Evolutionary conservation across 257 asterid species (phyloP).

Genomic region (Jacaranda copaia): DNA sequence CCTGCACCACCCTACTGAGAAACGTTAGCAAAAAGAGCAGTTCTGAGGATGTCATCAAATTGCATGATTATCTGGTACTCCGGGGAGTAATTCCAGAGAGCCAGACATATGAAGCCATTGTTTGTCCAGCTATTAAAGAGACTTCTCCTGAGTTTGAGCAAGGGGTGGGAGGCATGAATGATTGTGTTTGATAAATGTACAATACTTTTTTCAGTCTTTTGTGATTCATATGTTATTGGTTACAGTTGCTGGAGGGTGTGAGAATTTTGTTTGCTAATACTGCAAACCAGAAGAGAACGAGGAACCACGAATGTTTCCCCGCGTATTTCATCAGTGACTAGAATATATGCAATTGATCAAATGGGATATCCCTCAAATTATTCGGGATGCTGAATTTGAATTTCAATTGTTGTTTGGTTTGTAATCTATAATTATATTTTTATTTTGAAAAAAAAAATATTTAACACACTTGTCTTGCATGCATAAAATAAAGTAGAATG

Average conservation of each 20-base stretch:
- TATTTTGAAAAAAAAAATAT: too few relatives aligned
- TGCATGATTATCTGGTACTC: constrained; percentile 68
- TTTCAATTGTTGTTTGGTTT: too few relatives aligned
- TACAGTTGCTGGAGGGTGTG: too few relatives aligned
- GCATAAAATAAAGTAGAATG: too few relatives aligned
- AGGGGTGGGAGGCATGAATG: neutral
- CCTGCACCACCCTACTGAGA: constrained; percentile 63
- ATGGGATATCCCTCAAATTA: neutral
- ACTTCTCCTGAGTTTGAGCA: constrained; percentile 15
- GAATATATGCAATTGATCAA: neutral
- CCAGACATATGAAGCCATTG: constrained; percentile 53
- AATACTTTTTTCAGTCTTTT: neutral
- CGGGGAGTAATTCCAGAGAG: constrained; percentile 55
- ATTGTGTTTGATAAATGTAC: neutral
- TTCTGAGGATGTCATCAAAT: constrained; percentile 56
- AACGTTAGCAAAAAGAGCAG: constrained; percentile 44
- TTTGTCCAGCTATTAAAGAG: constrained; percentile 47
- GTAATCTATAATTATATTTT: too few relatives aligned
- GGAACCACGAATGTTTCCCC: constrained; percentile 33
- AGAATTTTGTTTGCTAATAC: too few relatives aligned
- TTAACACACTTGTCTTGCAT: too few relatives aligned
- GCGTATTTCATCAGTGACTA: constrained; percentile 30
- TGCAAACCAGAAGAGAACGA: too few relatives aligned
- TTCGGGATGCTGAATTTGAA: too few relatives aligned
- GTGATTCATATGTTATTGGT: neutral